Evolutionary conservation across 148 eudicot species (phyloP).

Genomic region (Rhododendron mucronatum): DNA sequence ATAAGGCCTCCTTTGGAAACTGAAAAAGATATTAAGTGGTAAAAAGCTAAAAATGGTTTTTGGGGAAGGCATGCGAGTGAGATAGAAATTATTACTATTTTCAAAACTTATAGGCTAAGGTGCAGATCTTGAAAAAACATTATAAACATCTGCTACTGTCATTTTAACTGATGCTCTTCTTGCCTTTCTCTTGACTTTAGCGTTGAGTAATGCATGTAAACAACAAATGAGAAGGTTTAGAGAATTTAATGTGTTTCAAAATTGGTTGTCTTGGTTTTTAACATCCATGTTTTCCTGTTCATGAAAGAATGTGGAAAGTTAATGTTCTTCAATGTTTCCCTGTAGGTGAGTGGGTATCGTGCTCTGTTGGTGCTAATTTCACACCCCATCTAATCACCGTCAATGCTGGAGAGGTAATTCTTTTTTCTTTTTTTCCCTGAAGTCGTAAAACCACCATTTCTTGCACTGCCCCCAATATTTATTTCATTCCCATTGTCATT

Average conservation of each 20-base stretch:
- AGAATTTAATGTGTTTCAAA: not conserved
- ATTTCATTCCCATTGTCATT: not conserved
- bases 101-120: not conserved
- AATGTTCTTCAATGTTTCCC: constrained; percentile 9
- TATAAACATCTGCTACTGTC: not conserved
- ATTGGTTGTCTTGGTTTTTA: not conserved
- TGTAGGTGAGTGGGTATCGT: constrained; percentile 75
- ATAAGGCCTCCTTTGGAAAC: not conserved
- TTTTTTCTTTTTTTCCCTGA: no score
- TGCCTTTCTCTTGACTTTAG: not conserved
- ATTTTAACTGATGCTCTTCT: not conserved
- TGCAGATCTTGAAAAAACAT: not conserved
- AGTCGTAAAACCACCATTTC: not conserved
- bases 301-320: constrained; percentile 11
- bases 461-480: not conserved
- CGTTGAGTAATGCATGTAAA: not conserved
- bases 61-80: not conserved
- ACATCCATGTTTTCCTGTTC: not conserved
- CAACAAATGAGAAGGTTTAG: not conserved
- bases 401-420: constrained; percentile 82
- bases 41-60: not conserved
- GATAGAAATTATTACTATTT: not conserved
- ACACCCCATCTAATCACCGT: constrained; percentile 92
- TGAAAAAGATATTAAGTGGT: not conserved
- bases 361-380: constrained; percentile 87